Evolutionary conservation across 2,329 filamentous ascomycete genomes (phyloP), one percentile per base, ranked within the genome.

Genomic region (Hypoxylon sp.): DNA sequence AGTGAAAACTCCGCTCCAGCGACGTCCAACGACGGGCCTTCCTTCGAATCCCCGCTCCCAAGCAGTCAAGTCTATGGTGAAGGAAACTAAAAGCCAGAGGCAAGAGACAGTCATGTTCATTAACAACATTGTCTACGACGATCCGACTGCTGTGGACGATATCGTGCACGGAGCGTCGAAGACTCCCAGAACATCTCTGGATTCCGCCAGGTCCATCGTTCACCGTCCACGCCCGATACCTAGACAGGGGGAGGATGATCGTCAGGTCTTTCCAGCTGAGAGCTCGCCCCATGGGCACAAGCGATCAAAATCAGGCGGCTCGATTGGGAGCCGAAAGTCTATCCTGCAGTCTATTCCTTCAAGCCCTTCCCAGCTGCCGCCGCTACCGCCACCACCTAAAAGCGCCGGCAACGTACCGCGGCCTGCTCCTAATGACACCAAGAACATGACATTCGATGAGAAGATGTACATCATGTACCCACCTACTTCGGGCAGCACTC

Each of bases 361-460:
- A 33, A 82, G 76, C 60, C 80, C 80, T 13, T 80, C 75, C 4
- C 72, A 78, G 46, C 74, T 85, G n/a, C 81, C 82, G 5, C 79
- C 82, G 18, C 74, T 84, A n/a, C 81, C 81, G 5, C 71, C 75
- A 15, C 73, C 79, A 0, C 80, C 83, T 1, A 77, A 75, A 46
- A 80, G 73, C 54, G 74, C 77, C 15, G 73, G 74, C 20, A 66
- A 72, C 13, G 64, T 74, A 5, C 55, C 70, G 33, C 70, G 79
- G 13, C 74, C 82, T 15, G 73, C 77, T 4, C 79, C 81, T 2
- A 84, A 83, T 56, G 72, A 82, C 58, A 83, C 81, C 2, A 80
- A 79, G 69, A 85, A 81, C 67, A 85, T 85, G 83, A 83, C 81
- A 0, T 79, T 83, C 58, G 75, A 84, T 48, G 83, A 85, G 64